phyloP scores from a whole-genome alignment of 345 rosid genomes.

The Pseudoturritis turrita region DNA sequence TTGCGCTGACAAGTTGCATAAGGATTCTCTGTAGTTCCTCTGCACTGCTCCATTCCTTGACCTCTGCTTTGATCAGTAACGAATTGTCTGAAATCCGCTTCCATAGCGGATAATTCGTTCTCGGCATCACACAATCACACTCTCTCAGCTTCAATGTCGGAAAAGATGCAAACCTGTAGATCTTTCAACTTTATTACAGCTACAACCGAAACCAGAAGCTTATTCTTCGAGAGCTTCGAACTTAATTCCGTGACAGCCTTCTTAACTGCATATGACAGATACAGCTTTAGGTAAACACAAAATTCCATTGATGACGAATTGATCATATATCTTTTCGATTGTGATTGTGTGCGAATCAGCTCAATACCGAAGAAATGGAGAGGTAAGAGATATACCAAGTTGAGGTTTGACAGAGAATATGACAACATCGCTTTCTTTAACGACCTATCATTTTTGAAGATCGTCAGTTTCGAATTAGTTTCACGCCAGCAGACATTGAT shows the following conservation, averaged over 20 bases:
- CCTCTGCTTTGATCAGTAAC: slow-evolving; percentile 54
- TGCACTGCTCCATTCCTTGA: slow-evolving; percentile 65
- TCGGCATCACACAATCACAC: slow-evolving; percentile 66
- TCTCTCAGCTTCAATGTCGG: slow-evolving; percentile 58
- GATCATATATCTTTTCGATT: too few relatives aligned
- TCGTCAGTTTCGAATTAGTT: too few relatives aligned
- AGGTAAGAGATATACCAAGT: slow-evolving; percentile 39
- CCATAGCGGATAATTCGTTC: slow-evolving; percentile 67
- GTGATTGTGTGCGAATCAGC: too few relatives aligned
- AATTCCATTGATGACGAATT: too few relatives aligned
- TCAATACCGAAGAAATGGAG: too few relatives aligned
- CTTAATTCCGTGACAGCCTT: slow-evolving; percentile 56
- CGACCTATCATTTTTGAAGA: slow-evolving; percentile 49
- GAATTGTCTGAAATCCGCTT: slow-evolving; percentile 36
- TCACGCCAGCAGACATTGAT: too few relatives aligned
- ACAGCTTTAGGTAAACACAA: neutral
- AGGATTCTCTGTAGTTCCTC: slow-evolving; percentile 53
- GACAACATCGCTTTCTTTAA: slow-evolving; percentile 71
- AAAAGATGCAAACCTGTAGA: slow-evolving; percentile 62
- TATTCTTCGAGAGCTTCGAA: slow-evolving; percentile 53
- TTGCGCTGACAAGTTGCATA: slow-evolving; percentile 36
- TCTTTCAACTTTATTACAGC: slow-evolving; percentile 83
- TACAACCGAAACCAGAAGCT: slow-evolving; percentile 90
- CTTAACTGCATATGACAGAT: slow-evolving; percentile 28
- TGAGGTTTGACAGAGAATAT: slow-evolving; percentile 91